These are phyloP conservation scores for Drechslerella coelobrocha DNA, from an alignment of 2,329 filamentous ascomycete species.

Conservation along the genomic window DNA sequence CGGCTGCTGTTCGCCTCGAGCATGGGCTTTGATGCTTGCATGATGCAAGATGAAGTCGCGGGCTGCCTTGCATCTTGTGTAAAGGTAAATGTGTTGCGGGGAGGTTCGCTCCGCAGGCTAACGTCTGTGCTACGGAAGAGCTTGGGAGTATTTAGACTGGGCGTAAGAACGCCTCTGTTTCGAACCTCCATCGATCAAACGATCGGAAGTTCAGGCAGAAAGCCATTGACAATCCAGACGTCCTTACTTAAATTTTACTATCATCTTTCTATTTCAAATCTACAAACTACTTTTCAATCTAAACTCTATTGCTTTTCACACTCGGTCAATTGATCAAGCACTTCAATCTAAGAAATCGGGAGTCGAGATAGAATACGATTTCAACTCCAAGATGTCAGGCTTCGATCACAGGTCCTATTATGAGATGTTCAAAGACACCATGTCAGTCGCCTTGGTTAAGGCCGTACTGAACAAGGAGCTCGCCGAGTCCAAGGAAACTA, in stretches of 20 bases:
- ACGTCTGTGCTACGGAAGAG: conserved; percentile 29
- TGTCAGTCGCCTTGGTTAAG: conserved; percentile 46
- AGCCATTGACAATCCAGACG: conserved; percentile 19
- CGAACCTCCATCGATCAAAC: conserved; percentile 13
- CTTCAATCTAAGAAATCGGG: conserved; percentile 29
- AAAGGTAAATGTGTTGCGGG: conserved; percentile 35
- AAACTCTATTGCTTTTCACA: background rate
- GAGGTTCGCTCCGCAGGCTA: conserved; percentile 10
- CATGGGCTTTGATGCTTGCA: background rate
- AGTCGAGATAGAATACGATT: conserved; percentile 14
- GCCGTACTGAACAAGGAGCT: conserved; percentile 47
- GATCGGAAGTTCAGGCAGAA: conserved; percentile 17
- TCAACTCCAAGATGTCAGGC: conserved; percentile 37
- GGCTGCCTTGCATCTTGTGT: conserved; percentile 7
- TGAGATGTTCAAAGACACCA: conserved; percentile 44
- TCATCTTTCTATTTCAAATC: background rate
- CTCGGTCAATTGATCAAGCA: too few relatives aligned
- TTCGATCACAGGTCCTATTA: conserved; percentile 49
- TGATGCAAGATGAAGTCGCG: conserved; percentile 18
- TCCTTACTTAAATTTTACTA: background rate
- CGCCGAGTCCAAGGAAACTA: conserved; percentile 45
- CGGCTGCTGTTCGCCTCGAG: background rate
- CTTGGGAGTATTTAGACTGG: conserved; percentile 41
- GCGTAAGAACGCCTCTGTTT: conserved; percentile 18
- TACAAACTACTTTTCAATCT: background rate